Conservation (phyloP, 345 rosid species). For the Hibiscus mutabilis region DNA sequence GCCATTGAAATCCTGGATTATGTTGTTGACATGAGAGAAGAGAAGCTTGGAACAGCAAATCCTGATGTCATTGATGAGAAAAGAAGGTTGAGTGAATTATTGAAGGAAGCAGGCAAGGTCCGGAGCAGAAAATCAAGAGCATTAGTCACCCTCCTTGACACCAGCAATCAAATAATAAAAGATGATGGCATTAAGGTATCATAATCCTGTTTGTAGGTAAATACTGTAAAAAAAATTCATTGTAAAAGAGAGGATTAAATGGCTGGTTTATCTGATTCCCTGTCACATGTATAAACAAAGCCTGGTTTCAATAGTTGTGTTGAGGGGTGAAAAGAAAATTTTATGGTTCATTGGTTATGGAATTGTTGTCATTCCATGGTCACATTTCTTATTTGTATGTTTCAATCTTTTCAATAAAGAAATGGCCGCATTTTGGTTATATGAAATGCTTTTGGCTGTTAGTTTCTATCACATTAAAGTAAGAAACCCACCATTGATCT, state of each 20-base stretch:
- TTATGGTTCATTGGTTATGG: slow-evolving; percentile 15
- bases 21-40: slow-evolving; percentile 86
- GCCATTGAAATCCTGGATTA: slow-evolving; percentile 83
- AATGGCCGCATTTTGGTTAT: slow-evolving; percentile 24
- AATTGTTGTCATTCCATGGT: slow-evolving; percentile 16
- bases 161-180: slow-evolving; percentile 23
- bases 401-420: slow-evolving; percentile 19
- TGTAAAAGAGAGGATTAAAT: slow-evolving; percentile 17
- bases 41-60: slow-evolving; percentile 95
- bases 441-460: neutral
- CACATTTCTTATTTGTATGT: slow-evolving; percentile 20
- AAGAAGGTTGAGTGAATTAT: slow-evolving; percentile 54
- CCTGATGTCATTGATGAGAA: slow-evolving; percentile 87
- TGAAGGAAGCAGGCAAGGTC: slow-evolving; percentile 86
- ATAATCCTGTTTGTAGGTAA: slow-evolving; percentile 18
- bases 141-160: slow-evolving; percentile 62
- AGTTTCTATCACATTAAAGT: neutral
- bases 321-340: neutral
- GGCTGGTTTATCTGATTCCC: slow-evolving; percentile 9
- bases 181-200: slow-evolving; percentile 29
- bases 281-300: neutral
- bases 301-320: slow-evolving; percentile 4
- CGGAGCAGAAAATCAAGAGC: slow-evolving; percentile 66
- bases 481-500: neutral
- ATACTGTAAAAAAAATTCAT: slow-evolving; percentile 13